Evolutionary conservation across 768 basidiomycete genomes (phyloP).

Genomic region (Serendipita sp.): DNA sequence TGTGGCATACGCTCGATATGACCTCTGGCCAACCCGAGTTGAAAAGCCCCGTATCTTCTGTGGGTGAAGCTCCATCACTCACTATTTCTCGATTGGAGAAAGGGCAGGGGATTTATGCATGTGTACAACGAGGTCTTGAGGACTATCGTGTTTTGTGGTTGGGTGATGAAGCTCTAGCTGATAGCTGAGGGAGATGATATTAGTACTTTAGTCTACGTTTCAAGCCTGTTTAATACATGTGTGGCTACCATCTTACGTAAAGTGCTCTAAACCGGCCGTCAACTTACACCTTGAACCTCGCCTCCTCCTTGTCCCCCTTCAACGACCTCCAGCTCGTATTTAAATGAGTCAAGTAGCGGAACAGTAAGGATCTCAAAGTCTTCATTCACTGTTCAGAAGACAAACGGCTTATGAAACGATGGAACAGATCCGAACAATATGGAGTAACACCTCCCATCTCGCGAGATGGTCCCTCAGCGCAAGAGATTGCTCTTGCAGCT

Average conservation of each 20-base stretch:
- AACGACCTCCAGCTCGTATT: background rate
- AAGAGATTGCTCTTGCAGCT: constrained; percentile 67
- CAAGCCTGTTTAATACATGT: no score
- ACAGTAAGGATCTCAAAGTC: background rate
- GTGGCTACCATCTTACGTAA: no score
- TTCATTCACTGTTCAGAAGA: background rate
- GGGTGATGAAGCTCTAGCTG: constrained; percentile 24
- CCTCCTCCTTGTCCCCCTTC: background rate
- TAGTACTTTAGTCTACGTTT: no score
- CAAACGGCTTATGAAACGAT: background rate
- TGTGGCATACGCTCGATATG: constrained; percentile 24
- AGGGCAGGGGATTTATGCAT: constrained; percentile 58
- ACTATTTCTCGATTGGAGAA: constrained; percentile 26
- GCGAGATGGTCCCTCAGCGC: constrained; percentile 48
- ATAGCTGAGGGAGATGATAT: background rate
- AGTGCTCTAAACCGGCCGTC: no score
- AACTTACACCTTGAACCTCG: background rate
- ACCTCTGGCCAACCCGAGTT: constrained; percentile 5
- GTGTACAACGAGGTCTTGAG: constrained; percentile 52
- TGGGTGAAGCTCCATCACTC: constrained; percentile 25
- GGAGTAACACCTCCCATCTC: constrained; percentile 83
- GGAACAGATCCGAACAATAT: constrained; percentile 4
- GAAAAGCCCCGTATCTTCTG: constrained; percentile 13
- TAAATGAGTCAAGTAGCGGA: constrained; percentile 1
- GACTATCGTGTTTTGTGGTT: constrained; percentile 79